These are phyloP conservation scores for Zalaria sp. DNA, from an alignment of 2,329 filamentous ascomycete genomes.

Conservation along the genomic window DNA sequence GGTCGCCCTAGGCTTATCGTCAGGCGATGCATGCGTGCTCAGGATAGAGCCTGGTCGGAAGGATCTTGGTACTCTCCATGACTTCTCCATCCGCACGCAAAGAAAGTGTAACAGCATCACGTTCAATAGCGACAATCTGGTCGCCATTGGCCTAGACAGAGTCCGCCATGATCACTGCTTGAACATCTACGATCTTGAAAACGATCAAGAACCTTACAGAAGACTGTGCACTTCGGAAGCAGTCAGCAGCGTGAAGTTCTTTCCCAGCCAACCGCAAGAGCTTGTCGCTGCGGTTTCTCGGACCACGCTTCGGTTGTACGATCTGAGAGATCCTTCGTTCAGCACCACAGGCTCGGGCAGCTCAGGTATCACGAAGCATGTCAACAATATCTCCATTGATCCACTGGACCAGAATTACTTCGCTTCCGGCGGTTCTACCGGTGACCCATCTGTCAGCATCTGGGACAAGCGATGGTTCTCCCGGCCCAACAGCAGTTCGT, in stretches of 20 bases:
- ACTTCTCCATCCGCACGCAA: slow-evolving; percentile 59
- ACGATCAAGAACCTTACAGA: slow-evolving; percentile 34
- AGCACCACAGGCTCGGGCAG: slow-evolving; percentile 20
- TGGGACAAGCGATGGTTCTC: slow-evolving; percentile 55
- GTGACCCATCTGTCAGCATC: slow-evolving; percentile 59
- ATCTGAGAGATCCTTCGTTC: slow-evolving; percentile 40
- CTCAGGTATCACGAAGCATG: slow-evolving; percentile 40
- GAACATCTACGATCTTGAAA: slow-evolving; percentile 68
- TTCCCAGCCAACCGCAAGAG: slow-evolving; percentile 60
- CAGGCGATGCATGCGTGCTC: slow-evolving; percentile 61
- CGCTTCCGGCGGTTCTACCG: slow-evolving; percentile 58
- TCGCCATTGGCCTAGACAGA: slow-evolving; percentile 68
- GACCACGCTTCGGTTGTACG: slow-evolving; percentile 61
- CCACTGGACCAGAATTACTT: slow-evolving; percentile 73
- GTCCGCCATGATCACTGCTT: slow-evolving; percentile 71
- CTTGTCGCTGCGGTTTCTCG: slow-evolving; percentile 64
- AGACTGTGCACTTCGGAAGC: slow-evolving; percentile 50
- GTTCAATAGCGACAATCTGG: slow-evolving; percentile 55
- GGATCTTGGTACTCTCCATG: slow-evolving; percentile 20
- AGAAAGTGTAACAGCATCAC: slow-evolving; percentile 70
- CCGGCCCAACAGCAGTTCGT: slow-evolving; percentile 8
- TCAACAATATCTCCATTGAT: slow-evolving; percentile 61
- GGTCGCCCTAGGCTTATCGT: slow-evolving; percentile 60
- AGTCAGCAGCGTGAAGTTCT: slow-evolving; percentile 74
- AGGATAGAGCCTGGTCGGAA: slow-evolving; percentile 50